These are phyloP conservation scores for Cryptococcus depauperatus DNA, from an alignment of 1,284 basidiomycete genomes.

Conservation along the genomic window DNA sequence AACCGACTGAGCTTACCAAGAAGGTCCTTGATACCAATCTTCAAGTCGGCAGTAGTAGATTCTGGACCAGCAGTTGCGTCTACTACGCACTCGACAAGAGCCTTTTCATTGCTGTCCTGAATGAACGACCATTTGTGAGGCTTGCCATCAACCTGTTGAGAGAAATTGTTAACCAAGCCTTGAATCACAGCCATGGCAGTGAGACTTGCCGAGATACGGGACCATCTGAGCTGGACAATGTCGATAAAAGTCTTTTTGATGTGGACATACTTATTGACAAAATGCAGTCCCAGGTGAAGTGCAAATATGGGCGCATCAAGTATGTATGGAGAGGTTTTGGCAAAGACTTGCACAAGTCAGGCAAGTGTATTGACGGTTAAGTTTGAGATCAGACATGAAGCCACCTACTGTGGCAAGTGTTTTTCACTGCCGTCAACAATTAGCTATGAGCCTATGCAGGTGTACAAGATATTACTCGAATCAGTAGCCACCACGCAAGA, in stretches of 20 bases:
- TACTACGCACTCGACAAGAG: conserved; percentile 60
- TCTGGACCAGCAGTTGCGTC: conserved; percentile 56
- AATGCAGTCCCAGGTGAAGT: conserved; percentile 73
- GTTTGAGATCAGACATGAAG: neutral
- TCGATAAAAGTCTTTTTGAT: conserved; percentile 66
- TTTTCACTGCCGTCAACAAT: conserved; percentile 60
- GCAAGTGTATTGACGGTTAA: conserved; percentile 16
- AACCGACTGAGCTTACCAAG: conserved; percentile 51
- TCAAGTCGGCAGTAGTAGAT: conserved; percentile 52
- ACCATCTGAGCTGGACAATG: conserved; percentile 77
- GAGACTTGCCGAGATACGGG: conserved; percentile 57
- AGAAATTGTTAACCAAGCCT: neutral
- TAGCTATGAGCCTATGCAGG: neutral
- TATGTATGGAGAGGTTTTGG: conserved; percentile 77
- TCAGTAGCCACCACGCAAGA: conserved; percentile 77
- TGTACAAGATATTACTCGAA: conserved; percentile 51
- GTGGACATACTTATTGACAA: conserved; percentile 76
- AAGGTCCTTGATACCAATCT: conserved; percentile 65
- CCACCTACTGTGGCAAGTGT: conserved; percentile 73
- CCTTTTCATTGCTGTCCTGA: conserved; percentile 85
- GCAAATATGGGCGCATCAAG: conserved; percentile 78
- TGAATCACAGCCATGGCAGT: neutral
- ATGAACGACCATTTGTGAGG: conserved; percentile 74
- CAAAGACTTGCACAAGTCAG: conserved; percentile 51
- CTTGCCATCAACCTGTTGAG: conserved; percentile 43